Conservation (phyloP, 345 rosid genomes). For the Nasturtium officinale region DNA sequence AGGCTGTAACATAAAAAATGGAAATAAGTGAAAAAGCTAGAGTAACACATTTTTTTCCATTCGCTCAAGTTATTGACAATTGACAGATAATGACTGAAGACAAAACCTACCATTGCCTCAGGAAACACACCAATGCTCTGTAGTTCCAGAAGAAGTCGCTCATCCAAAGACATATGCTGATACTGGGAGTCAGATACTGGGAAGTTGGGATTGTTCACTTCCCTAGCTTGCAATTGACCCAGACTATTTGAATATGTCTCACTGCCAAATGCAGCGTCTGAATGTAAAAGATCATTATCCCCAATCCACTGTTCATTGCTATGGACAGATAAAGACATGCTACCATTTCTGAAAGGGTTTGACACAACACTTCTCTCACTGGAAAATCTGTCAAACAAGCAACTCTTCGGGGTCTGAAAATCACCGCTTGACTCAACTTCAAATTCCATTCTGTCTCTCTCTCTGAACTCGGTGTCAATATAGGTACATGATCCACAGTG, state of each 20-base stretch:
- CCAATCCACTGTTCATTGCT: constrained; percentile 77
- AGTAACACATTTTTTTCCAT: constrained; percentile 1
- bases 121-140: constrained; percentile 85
- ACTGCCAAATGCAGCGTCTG: constrained; percentile 56
- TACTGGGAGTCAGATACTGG: constrained; percentile 64
- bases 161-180: constrained; percentile 74
- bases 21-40: constrained; percentile 12
- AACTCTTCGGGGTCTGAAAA: constrained; percentile 66
- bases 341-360: constrained; percentile 62
- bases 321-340: constrained; percentile 64
- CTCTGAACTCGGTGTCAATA: constrained; percentile 77
- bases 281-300: constrained; percentile 71
- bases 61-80: constrained; percentile 2
- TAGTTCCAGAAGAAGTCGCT: constrained; percentile 78
- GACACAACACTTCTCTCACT: constrained; percentile 70
- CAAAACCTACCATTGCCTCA: constrained; percentile 68
- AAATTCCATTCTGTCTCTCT: constrained; percentile 89
- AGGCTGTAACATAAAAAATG: constrained; percentile 58
- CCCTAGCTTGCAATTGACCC: constrained; percentile 59
- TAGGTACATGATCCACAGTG: constrained; percentile 93
- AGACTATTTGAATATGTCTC: constrained; percentile 70
- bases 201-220: constrained; percentile 49
- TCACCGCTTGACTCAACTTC: constrained; percentile 84
- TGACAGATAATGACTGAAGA: constrained; percentile 12
- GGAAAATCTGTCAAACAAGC: constrained; percentile 66